Percentiles rank a stretch among this genome's conserved stretches.
phyloP scores from a whole-genome alignment of 2,329 filamentous ascomycete genomes.

The Venturia nashicola region DNA sequence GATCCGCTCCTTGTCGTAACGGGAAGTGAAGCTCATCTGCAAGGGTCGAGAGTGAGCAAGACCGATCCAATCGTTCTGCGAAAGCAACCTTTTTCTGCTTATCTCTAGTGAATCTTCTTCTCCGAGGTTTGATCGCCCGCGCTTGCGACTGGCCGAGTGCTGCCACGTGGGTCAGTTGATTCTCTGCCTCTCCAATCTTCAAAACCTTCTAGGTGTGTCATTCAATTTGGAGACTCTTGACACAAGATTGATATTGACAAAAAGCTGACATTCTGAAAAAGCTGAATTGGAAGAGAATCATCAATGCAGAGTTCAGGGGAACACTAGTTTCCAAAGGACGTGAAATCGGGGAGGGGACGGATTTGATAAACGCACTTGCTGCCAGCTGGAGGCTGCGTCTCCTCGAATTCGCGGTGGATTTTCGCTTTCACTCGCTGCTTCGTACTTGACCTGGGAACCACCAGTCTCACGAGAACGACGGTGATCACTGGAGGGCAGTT shows the following conservation, averaged over 20 bases:
- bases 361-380: no score
- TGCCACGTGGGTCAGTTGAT: no score
- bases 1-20: constrained; percentile 18
- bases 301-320: no score
- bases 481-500: not conserved
- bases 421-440: not conserved
- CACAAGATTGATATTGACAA: no score
- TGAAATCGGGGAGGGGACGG: no score
- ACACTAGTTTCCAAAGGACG: no score
- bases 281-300: no score
- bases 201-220: no score
- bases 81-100: constrained; percentile 18
- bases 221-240: no score
- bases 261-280: no score
- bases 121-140: not conserved
- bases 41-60: constrained; percentile 19
- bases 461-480: no score
- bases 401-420: not conserved
- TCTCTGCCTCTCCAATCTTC: no score
- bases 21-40: constrained; percentile 17
- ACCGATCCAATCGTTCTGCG: constrained; percentile 23
- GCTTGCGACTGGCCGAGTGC: not conserved
- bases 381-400: not conserved
- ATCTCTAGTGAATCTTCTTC: constrained; percentile 3
- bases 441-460: not conserved